These are phyloP conservation scores for Yamadazyma sp. DNA, from an alignment of 805 yeast genomes.

Conservation along the genomic window DNA sequence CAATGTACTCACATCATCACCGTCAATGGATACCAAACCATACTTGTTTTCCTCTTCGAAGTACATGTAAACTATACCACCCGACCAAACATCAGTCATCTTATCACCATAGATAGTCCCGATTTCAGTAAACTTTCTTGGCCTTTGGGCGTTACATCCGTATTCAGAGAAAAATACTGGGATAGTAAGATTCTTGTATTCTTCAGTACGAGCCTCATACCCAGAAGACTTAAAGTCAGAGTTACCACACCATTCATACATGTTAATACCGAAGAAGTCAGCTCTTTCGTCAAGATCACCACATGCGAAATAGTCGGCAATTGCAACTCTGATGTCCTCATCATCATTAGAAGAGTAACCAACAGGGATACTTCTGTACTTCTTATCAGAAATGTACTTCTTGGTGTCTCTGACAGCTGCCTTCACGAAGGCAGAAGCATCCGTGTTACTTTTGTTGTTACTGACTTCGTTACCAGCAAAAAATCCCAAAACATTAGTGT, in stretches of 20 bases:
- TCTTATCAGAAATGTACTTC: slow-evolving; percentile 62
- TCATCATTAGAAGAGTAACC: slow-evolving; percentile 95
- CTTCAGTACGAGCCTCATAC: slow-evolving; percentile 66
- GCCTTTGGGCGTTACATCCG: slow-evolving; percentile 75
- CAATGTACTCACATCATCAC: slow-evolving; percentile 55
- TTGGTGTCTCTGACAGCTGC: slow-evolving; percentile 93
- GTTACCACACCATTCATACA: slow-evolving; percentile 86
- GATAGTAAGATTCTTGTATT: slow-evolving; percentile 68
- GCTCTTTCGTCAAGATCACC: slow-evolving; percentile 65
- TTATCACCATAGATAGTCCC: slow-evolving; percentile 60
- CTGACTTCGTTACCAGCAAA: slow-evolving; percentile 98
- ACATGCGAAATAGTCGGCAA: slow-evolving; percentile 86
- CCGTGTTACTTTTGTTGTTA: slow-evolving; percentile 78
- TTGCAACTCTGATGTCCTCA: slow-evolving; percentile 67
- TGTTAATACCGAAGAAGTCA: slow-evolving; percentile 82
- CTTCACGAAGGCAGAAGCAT: slow-evolving; percentile 91
- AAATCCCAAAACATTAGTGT: slow-evolving; percentile 84
- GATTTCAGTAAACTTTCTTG: slow-evolving; percentile 78
- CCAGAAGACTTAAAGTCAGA: slow-evolving; percentile 63
- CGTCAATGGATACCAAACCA: slow-evolving; percentile 65
- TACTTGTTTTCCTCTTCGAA: slow-evolving; percentile 80
- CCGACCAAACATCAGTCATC: slow-evolving; percentile 91
- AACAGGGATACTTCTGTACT: slow-evolving; percentile 81
- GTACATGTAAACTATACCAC: slow-evolving; percentile 92
- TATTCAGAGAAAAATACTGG: slow-evolving; percentile 87